A percentile compares a stretch with the other conserved stretches of the same genome.
Evolutionary conservation across 345 rosid genomes (phyloP).

Genomic region (Aquilaria sinensis): DNA sequence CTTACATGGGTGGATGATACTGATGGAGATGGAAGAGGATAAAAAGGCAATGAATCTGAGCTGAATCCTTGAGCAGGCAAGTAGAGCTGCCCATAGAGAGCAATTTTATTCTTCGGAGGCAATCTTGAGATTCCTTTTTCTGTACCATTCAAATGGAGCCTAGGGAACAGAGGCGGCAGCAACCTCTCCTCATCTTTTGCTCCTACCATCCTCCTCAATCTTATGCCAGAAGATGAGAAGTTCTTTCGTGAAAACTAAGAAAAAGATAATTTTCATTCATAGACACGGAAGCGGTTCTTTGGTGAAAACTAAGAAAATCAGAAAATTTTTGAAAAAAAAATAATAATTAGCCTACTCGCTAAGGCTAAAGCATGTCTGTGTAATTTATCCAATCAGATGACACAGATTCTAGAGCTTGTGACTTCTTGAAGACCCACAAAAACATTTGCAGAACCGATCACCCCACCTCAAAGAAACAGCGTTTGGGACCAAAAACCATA

Average conservation of each 20-base stretch:
- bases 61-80: slow-evolving; percentile 45
- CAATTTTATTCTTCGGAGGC: slow-evolving; percentile 80
- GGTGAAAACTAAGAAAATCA: slow-evolving; percentile 6
- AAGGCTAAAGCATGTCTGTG: neutral
- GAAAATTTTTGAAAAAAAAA: neutral
- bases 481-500: slow-evolving; percentile 7
- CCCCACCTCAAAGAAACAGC: slow-evolving; percentile 20
- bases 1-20: slow-evolving; percentile 34
- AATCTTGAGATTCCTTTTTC: slow-evolving; percentile 63
- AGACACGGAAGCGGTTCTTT: neutral
- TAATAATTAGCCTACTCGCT: neutral
- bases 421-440: neutral
- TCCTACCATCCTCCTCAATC: slow-evolving; percentile 23
- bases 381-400: slow-evolving; percentile 1
- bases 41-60: slow-evolving; percentile 24
- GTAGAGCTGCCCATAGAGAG: slow-evolving; percentile 63
- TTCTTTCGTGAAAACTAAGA: slow-evolving; percentile 6
- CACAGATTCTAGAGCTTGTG: neutral
- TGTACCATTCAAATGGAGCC: slow-evolving; percentile 63
- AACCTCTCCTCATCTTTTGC: slow-evolving; percentile 39
- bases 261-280: neutral
- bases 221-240: slow-evolving; percentile 12
- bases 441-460: slow-evolving; percentile 5
- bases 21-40: slow-evolving; percentile 39
- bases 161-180: slow-evolving; percentile 55